A percentile compares a stretch with the other conserved stretches of the same genome.
Evolutionary conservation across 2,329 filamentous ascomycete species (phyloP).

Genomic region (Ceratocystis eucalypticola): DNA sequence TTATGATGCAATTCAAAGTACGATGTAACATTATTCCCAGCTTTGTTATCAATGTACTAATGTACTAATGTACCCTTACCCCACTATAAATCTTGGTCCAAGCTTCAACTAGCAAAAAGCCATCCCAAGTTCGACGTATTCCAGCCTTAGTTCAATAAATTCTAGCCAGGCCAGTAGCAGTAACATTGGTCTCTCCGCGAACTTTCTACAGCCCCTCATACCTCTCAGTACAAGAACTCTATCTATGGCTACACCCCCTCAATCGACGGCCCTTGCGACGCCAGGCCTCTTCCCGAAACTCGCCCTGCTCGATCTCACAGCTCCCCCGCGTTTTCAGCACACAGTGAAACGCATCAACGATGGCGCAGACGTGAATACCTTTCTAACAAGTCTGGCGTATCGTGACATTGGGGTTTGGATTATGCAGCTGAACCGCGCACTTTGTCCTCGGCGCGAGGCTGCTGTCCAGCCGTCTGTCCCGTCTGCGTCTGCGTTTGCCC

Average conservation of each 20-base stretch:
- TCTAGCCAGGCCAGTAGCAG: too few relatives aligned
- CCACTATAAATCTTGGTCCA: background rate
- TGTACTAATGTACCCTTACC: background rate
- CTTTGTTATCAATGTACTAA: background rate
- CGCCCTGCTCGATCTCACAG: conserved; percentile 35
- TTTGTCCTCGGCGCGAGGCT: conserved; percentile 53
- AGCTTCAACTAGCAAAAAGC: background rate
- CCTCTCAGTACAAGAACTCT: background rate
- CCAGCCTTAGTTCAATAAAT: background rate
- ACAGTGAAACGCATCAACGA: conserved; percentile 78
- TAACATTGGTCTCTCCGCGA: too few relatives aligned
- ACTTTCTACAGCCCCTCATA: background rate
- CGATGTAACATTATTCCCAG: background rate
- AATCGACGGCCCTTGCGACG: too few relatives aligned
- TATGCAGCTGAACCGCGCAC: conserved; percentile 74
- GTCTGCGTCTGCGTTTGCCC: background rate
- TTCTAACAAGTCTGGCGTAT: conserved; percentile 71
- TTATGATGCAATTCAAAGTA: too few relatives aligned
- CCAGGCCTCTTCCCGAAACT: conserved; percentile 26
- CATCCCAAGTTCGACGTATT: background rate
- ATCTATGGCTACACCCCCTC: conserved; percentile 12
- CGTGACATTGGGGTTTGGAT: conserved; percentile 76
- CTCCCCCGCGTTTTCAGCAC: conserved; percentile 42
- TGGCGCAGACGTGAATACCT: conserved; percentile 64
- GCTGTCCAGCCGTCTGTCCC: background rate